Evolutionary conservation across 805 yeast genomes (phyloP).

Genomic region (Myxozyma monticola): DNA sequence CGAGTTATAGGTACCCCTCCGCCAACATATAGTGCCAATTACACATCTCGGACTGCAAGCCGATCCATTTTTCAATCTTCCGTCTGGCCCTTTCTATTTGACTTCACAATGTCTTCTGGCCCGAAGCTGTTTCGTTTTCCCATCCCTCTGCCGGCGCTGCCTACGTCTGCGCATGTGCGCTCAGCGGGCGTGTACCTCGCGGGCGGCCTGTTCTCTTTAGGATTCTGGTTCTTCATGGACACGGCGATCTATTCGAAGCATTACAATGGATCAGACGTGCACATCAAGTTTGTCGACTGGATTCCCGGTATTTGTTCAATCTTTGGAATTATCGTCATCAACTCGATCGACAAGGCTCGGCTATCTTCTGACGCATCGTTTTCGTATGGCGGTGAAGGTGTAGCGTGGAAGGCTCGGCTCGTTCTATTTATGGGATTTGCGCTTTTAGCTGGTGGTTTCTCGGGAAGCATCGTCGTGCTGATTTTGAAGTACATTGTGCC

Average conservation of each 20-base stretch:
- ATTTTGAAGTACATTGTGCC: slow-evolving; percentile 81
- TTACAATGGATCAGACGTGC: slow-evolving; percentile 81
- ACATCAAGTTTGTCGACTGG: slow-evolving; percentile 93
- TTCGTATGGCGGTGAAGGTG: slow-evolving; percentile 44
- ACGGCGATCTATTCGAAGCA: slow-evolving; percentile 83
- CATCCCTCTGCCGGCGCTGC: slow-evolving; percentile 25
- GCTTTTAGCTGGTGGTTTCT: slow-evolving; percentile 86
- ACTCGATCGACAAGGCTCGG: slow-evolving; percentile 67
- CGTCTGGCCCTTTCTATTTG: too few species aligned
- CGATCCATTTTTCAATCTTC: too few species aligned
- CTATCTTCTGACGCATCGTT: slow-evolving; percentile 45
- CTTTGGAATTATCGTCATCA: slow-evolving; percentile 74
- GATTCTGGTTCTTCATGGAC: slow-evolving; percentile 87
- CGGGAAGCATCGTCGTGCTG: slow-evolving; percentile 87
- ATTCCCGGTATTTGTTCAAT: slow-evolving; percentile 87
- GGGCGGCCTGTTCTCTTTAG: slow-evolving; percentile 64
- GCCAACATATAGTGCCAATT: too few species aligned
- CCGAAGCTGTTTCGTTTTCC: slow-evolving; percentile 29
- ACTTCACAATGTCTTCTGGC: slow-evolving; percentile 16
- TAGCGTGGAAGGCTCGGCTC: slow-evolving; percentile 92
- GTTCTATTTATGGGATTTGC: slow-evolving; percentile 91
- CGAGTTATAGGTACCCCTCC: too few species aligned
- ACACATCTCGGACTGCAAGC: too few species aligned
- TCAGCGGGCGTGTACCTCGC: slow-evolving; percentile 38
- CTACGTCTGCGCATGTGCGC: slow-evolving; percentile 29